These are phyloP conservation scores for Chenopodium suecicum DNA, from an alignment of 148 eudicot genomes.

Conservation along the genomic window DNA sequence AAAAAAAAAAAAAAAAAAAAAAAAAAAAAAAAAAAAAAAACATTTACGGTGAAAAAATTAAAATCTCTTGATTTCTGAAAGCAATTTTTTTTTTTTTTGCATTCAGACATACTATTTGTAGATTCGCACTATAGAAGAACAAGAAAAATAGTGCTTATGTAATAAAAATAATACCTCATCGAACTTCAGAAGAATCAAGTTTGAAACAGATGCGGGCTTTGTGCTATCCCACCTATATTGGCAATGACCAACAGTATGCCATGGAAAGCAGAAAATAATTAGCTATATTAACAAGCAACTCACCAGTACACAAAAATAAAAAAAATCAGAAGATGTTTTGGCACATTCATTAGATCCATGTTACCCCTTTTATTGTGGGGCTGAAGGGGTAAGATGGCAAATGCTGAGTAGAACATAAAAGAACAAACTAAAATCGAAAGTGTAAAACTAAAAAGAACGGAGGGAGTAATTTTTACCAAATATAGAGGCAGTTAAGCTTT, in stretches of 20 bases:
- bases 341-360: background rate
- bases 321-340: background rate
- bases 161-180: slow-evolving; percentile 70
- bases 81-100: background rate
- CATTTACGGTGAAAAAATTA: too few relatives aligned
- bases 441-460: background rate
- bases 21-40: background rate
- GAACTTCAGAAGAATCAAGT: slow-evolving; percentile 80
- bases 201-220: slow-evolving; percentile 82
- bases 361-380: too few relatives aligned
- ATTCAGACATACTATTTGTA: background rate
- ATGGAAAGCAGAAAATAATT: background rate
- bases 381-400: too few relatives aligned
- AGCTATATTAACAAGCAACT: background rate
- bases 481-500: too few relatives aligned
- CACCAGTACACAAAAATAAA: background rate
- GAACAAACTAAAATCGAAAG: background rate
- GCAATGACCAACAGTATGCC: slow-evolving; percentile 4
- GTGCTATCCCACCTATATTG: slow-evolving; percentile 74
- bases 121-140: background rate
- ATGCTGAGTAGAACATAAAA: too few relatives aligned
- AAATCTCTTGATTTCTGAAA: background rate
- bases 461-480: too few relatives aligned
- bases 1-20: background rate
- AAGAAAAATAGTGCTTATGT: background rate